Evolutionary conservation across 768 basidiomycete species (phyloP).

Genomic region (Panus rudis): DNA sequence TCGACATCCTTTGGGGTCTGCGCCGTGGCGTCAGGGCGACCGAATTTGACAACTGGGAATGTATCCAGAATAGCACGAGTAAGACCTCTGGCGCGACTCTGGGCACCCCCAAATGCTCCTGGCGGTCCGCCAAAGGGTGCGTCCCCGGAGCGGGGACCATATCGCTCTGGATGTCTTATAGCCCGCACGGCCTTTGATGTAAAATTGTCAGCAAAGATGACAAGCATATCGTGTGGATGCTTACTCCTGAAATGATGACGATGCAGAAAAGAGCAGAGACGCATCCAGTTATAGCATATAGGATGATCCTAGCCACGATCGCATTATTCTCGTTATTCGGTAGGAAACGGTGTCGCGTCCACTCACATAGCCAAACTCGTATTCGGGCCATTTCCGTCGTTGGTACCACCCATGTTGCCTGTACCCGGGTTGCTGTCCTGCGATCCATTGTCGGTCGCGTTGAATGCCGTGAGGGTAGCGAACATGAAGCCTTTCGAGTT

Average conservation of each 20-base stretch:
- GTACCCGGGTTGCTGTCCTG: slow-evolving; percentile 9
- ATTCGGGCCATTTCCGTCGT: slow-evolving; percentile 11
- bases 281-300: slow-evolving; percentile 85
- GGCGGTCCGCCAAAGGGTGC: slow-evolving; percentile 5
- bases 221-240: slow-evolving; percentile 18
- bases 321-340: not conserved
- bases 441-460: slow-evolving; percentile 43
- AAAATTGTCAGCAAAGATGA: slow-evolving; percentile 4
- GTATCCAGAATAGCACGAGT: slow-evolving; percentile 93
- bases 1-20: slow-evolving; percentile 27
- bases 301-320: slow-evolving; percentile 72
- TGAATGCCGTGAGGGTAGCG: slow-evolving; percentile 59
- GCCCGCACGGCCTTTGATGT: slow-evolving; percentile 62
- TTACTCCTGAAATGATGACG: slow-evolving; percentile 79
- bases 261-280: slow-evolving; percentile 80
- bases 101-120: slow-evolving; percentile 25
- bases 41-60: slow-evolving; percentile 88
- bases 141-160: slow-evolving; percentile 61
- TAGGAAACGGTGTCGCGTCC: slow-evolving; percentile 6
- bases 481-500: slow-evolving; percentile 56
- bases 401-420: slow-evolving; percentile 17
- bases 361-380: slow-evolving; percentile 65
- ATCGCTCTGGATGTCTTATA: slow-evolving; percentile 84
- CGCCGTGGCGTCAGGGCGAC: slow-evolving; percentile 9
- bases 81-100: slow-evolving; percentile 76